Evolutionary conservation across 345 rosid species (phyloP).

Genomic region (Acer saccharum): DNA sequence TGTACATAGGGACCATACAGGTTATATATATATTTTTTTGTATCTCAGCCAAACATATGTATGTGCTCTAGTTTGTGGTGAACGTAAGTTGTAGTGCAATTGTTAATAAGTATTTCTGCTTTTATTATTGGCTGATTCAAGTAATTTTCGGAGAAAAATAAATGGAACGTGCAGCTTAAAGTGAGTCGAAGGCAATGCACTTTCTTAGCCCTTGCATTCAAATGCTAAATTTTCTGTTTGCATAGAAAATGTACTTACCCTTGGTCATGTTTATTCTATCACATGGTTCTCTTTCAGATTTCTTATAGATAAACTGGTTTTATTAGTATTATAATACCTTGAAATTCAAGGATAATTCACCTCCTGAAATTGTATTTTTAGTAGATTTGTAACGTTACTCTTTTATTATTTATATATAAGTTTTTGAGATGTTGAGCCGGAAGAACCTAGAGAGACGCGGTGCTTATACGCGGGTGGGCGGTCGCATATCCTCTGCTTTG

Average conservation of each 20-base stretch:
- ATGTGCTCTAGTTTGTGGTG: slow-evolving; percentile 19
- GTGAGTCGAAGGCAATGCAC: background rate
- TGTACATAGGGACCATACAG: slow-evolving; percentile 43
- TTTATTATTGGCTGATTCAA: background rate
- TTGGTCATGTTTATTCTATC: background rate
- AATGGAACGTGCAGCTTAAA: background rate
- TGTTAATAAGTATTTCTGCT: background rate
- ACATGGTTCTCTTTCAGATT: background rate
- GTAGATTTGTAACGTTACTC: too few relatives aligned
- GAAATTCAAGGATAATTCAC: background rate
- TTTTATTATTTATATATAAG: too few relatives aligned
- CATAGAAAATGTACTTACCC: background rate
- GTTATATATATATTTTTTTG: slow-evolving; percentile 15
- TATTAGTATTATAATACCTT: background rate
- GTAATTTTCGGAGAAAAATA: background rate
- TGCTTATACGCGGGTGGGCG: too few relatives aligned
- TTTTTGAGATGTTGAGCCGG: too few relatives aligned
- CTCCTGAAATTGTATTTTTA: too few relatives aligned
- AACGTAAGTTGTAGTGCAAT: slow-evolving; percentile 23
- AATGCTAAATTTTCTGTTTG: background rate
- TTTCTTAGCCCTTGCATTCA: background rate
- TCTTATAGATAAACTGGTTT: too few relatives aligned
- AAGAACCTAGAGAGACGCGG: too few relatives aligned
- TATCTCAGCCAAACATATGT: slow-evolving; percentile 26
- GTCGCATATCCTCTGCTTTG: too few relatives aligned